These are phyloP conservation scores for Geoglossum glabrum DNA, from an alignment of 495 filamentous ascomycete genomes.

Conservation along the genomic window DNA sequence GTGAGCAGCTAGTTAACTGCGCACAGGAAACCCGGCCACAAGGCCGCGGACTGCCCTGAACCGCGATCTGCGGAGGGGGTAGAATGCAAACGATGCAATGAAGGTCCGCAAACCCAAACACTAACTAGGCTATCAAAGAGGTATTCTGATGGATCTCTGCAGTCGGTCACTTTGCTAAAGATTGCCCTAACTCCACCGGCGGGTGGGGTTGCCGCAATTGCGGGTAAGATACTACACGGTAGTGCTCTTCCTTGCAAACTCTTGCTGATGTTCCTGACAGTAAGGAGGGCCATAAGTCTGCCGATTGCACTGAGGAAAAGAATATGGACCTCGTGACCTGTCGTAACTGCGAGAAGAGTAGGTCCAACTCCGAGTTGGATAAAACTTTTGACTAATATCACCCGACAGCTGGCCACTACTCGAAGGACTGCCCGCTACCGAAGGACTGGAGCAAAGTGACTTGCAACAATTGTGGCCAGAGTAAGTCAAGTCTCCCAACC, in stretches of 20 bases:
- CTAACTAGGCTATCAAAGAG: background rate
- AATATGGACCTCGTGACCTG: slow-evolving; percentile 33
- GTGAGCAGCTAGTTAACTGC: background rate
- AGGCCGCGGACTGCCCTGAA: slow-evolving; percentile 41
- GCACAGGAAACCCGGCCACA: slow-evolving; percentile 34
- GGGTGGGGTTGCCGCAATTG: slow-evolving; percentile 42
- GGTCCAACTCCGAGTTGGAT: background rate
- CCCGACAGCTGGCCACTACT: slow-evolving; percentile 40
- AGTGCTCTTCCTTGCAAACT: background rate
- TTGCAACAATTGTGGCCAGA: slow-evolving; percentile 57
- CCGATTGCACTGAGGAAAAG: slow-evolving; percentile 34
- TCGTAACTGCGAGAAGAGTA: slow-evolving; percentile 47
- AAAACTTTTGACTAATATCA: background rate
- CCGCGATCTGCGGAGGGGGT: slow-evolving; percentile 51
- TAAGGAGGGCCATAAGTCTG: slow-evolving; percentile 30
- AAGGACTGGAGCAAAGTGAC: slow-evolving; percentile 55
- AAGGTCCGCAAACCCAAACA: slow-evolving; percentile 27
- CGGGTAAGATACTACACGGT: slow-evolving; percentile 22
- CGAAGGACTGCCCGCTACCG: slow-evolving; percentile 56
- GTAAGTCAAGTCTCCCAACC: slow-evolving; percentile 20
- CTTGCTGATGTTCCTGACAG: slow-evolving; percentile 1
- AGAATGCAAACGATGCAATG: slow-evolving; percentile 61
- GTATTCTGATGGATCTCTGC: slow-evolving; percentile 6
- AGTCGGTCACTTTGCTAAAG: slow-evolving; percentile 70
- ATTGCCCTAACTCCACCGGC: slow-evolving; percentile 44